Base-by-base conservation (phyloP, 2,329 filamentous ascomycete genomes). In the Fusarium austroafricanum region DNA sequence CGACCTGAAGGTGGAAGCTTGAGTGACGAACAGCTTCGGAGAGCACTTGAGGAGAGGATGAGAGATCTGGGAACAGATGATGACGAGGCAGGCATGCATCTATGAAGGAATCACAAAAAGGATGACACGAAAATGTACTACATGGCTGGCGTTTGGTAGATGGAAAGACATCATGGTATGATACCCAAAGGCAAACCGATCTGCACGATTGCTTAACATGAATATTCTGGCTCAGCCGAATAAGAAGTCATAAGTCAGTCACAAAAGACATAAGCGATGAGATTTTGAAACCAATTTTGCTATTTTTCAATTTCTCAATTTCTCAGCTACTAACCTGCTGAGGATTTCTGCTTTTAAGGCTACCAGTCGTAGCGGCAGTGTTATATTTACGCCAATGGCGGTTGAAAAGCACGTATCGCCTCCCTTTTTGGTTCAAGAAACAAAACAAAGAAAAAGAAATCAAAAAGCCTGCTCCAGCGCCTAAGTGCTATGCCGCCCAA, bases 21-120 rank as follows among this genome's bases (percentile, higher is more conserved):
- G 55, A 82, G 80, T 21, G 88, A 90, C 63, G 87, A 89, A 65
- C 84, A 90, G 75, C 78, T 92, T 54, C 80, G 86, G 56, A 78
- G 82, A 63, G 82, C 82, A 50, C 73, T 91, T 61, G 84, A 87
- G 71, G 85, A 84, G 69, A 84, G 84, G 52, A 80, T 90, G 78
- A 80, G 82, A 45, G 72, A 78, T 9, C 73, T 84, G 23, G 80
- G 74, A 14, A 77, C 77, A 6, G 82, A 82, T 4, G 82, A 81
- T 21, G 73, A 82, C 14, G 84, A 88, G 6, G 86, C 83, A 20
- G 89, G 89, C 2, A 81, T 92, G 81, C 88, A 92, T 79, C 77
- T 92, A 44, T 91, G 75, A 68, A 17, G 6, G 6, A 17, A 35
- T 28, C 31, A 10, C 4, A 21, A 20, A 12, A 31, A 38, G 10